These are phyloP conservation scores for Adansonia grandidieri DNA, from an alignment of 441 rosid species.

Conservation along the genomic window DNA sequence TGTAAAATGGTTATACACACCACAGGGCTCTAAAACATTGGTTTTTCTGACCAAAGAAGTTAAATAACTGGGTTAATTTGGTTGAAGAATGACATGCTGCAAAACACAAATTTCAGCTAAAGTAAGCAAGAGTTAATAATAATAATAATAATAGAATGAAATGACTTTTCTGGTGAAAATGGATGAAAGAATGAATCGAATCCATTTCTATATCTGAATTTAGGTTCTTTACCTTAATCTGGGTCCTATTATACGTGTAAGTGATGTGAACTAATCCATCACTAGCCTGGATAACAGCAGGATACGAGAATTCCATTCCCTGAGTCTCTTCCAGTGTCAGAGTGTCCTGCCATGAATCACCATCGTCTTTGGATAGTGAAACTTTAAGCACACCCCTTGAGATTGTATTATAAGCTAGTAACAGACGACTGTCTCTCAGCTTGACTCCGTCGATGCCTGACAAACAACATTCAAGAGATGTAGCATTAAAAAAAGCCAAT, in stretches of 20 bases:
- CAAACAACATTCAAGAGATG: neutral
- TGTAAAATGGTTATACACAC: neutral
- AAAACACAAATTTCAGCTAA: neutral
- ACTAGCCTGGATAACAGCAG: conserved; percentile 78
- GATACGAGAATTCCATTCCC: conserved; percentile 86
- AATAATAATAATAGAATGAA: neutral
- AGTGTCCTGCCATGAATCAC: conserved; percentile 73
- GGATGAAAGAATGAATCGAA: neutral
- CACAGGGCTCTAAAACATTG: neutral
- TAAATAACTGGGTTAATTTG: conserved; percentile 7
- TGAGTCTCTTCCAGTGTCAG: conserved; percentile 62
- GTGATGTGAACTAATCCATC: conserved; percentile 46
- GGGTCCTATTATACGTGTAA: conserved; percentile 82
- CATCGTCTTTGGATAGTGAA: conserved; percentile 72
- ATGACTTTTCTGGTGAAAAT: neutral
- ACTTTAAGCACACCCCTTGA: conserved; percentile 79
- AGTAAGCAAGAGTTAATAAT: too few species aligned
- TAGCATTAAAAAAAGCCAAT: neutral
- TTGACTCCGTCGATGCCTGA: conserved; percentile 83
- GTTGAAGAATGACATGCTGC: conserved; percentile 27
- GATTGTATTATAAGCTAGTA: conserved; percentile 75
- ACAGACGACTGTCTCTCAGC: conserved; percentile 64
- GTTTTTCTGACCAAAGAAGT: neutral
- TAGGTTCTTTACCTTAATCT: conserved; percentile 64
- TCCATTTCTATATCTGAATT: neutral